Evolutionary conservation across 2,329 filamentous ascomycete genomes (phyloP), one percentile per base, ranked within the genome.

Genomic region (Penicillium paneum): DNA sequence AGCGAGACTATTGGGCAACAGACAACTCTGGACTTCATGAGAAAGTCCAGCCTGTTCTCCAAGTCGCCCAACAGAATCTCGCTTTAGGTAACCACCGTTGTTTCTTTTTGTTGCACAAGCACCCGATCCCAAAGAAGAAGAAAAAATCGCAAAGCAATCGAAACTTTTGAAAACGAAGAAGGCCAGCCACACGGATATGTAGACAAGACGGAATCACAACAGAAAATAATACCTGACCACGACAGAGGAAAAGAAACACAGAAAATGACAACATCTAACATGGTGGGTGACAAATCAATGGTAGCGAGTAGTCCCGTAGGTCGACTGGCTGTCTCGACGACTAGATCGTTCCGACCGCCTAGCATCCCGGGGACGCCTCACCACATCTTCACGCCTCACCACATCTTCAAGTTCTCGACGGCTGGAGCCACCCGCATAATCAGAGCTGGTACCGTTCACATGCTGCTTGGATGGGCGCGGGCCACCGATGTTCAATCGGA

Each of bases 401-500:
- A 58, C 50, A 43, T 72, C 71, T 42, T 73, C 71, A 21, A 71
- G 51, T 40, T 70, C 71, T 51, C 68, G 62, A 31, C 69, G 66
- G 28, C 61, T 57, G 49, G 64, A 62, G 50, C 63, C 63, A 40
- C 67, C 66, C 10, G 68, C 67, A 41, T 71, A 69, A 39, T 74
- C 71, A 43, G 63, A 65, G 52, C 62, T 57, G 21, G 60, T 48
- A 7, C 63, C 56, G 24, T 65, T 62, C 39, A 74, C 59, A 56
- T 75, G 75, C 50, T 70, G 68, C 58, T 71, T 73, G 13, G 71
- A 41, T 34, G 43, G 67, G 51, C 67, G 67, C 29, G 65, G 67
- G 32, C 67, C 69, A 41, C 70, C 71, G 50, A 76, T 74, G 53
- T 73, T 74, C 47, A 76, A 57, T 52, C 73, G 71, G 21, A 74